These are phyloP conservation scores for Bacterosira constricta DNA, from an alignment of 108 stramenopile species.

Conservation along the genomic window DNA sequence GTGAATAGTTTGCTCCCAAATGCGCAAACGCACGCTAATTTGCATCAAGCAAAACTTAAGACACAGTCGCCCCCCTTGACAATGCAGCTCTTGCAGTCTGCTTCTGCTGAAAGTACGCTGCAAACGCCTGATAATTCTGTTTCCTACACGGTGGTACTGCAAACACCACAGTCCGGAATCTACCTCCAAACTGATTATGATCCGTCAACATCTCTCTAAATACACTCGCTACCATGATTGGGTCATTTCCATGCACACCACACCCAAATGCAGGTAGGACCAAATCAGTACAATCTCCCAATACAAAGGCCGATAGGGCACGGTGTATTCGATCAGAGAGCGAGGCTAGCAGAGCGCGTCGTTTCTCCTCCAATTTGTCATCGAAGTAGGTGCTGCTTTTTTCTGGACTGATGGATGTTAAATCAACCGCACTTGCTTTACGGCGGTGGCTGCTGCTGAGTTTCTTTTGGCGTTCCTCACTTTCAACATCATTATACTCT, in stretches of 20 bases:
- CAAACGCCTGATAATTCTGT: conserved; percentile 59
- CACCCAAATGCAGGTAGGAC: conserved; percentile 73
- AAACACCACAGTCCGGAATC: conserved; percentile 56
- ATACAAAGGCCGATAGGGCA: conserved; percentile 45
- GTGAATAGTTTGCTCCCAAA: too few species aligned
- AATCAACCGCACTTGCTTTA: background rate
- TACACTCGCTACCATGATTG: conserved; percentile 52
- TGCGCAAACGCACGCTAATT: too few species aligned
- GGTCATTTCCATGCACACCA: conserved; percentile 64
- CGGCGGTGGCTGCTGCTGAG: background rate
- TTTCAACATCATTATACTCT: conserved; percentile 47
- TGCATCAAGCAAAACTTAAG: too few species aligned
- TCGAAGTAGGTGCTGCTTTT: conserved; percentile 12
- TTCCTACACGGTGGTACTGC: conserved; percentile 58
- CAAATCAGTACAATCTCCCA: conserved; percentile 55
- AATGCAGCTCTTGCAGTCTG: background rate
- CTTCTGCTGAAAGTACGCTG: conserved; percentile 48
- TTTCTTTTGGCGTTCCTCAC: conserved; percentile 10
- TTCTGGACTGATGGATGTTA: background rate
- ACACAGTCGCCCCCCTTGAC: conserved; percentile 5
- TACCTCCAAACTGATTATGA: conserved; percentile 40
- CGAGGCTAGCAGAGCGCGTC: conserved; percentile 25
- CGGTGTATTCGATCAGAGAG: conserved; percentile 47
- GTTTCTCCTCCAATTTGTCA: conserved; percentile 37
- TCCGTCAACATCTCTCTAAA: conserved; percentile 55